phyloP scores from a whole-genome alignment of 345 rosid species.

The Rhizophora mangle region DNA sequence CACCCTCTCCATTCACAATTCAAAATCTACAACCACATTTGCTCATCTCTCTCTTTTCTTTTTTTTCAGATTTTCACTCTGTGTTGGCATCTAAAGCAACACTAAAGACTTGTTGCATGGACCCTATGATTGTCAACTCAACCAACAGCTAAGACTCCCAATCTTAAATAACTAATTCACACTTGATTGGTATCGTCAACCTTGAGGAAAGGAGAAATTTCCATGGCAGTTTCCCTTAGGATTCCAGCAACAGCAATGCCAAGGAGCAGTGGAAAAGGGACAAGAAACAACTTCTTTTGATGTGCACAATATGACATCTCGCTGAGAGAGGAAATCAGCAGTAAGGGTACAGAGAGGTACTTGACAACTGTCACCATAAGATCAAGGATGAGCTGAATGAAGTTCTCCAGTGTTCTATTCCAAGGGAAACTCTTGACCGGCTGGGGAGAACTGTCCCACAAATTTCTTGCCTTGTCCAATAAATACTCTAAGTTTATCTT shows the following conservation, averaged over 20 bases:
- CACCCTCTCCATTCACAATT: too few species aligned
- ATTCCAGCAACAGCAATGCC: slow-evolving; percentile 61
- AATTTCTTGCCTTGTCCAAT: slow-evolving; percentile 41
- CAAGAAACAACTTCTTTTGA: slow-evolving; percentile 60
- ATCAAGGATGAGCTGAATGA: slow-evolving; percentile 70
- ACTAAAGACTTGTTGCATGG: background rate
- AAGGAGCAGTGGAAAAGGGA: slow-evolving; percentile 63
- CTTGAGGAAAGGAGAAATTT: slow-evolving; percentile 71
- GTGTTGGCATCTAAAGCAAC: background rate
- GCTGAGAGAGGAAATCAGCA: slow-evolving; percentile 74
- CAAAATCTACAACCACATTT: too few species aligned
- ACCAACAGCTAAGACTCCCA: slow-evolving; percentile 4
- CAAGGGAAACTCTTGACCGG: slow-evolving; percentile 87
- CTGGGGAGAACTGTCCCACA: slow-evolving; percentile 66
- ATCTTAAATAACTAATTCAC: slow-evolving; percentile 8
- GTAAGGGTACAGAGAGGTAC: slow-evolving; percentile 60
- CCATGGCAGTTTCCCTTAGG: slow-evolving; percentile 52
- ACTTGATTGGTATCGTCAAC: slow-evolving; percentile 29
- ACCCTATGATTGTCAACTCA: background rate
- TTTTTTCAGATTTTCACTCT: too few species aligned
- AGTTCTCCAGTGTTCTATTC: slow-evolving; percentile 61
- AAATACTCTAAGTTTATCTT: slow-evolving; percentile 42
- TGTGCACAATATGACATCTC: slow-evolving; percentile 98
- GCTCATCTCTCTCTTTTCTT: too few species aligned
- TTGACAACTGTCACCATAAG: slow-evolving; percentile 60